Evolutionary conservation across 2,329 filamentous ascomycete genomes (phyloP).

Genomic region (Fusarium beomiforme): DNA sequence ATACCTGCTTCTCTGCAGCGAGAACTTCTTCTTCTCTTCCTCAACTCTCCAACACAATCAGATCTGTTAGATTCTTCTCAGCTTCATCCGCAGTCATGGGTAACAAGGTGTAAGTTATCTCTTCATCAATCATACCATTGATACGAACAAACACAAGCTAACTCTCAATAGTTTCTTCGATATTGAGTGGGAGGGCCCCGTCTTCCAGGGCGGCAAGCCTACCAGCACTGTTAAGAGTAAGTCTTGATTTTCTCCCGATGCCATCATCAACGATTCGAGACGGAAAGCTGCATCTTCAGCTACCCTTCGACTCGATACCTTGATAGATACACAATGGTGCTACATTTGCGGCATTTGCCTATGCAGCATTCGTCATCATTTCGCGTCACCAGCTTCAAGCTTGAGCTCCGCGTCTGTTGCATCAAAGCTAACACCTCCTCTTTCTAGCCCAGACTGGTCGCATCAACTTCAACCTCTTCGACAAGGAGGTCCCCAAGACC

Average conservation of each 20-base stretch:
- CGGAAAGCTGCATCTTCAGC: not conserved
- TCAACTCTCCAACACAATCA: constrained; percentile 55
- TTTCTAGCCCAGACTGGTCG: constrained; percentile 74
- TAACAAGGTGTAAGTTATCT: constrained; percentile 70
- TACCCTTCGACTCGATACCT: not conserved
- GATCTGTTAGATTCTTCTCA: constrained; percentile 58
- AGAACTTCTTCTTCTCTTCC: constrained; percentile 55
- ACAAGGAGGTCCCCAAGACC: constrained; percentile 89
- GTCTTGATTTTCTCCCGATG: constrained; percentile 40
- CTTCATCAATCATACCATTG: constrained; percentile 9
- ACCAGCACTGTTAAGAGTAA: constrained; percentile 69
- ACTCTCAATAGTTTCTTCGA: constrained; percentile 72
- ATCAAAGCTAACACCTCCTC: constrained; percentile 32
- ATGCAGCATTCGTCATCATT: constrained; percentile 12
- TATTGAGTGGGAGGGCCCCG: constrained; percentile 76
- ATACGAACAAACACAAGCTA: constrained; percentile 26
- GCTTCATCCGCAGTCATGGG: constrained; percentile 75
- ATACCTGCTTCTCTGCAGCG: constrained; percentile 52
- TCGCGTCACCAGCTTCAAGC: constrained; percentile 14
- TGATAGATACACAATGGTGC: not conserved
- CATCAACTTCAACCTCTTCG: constrained; percentile 90
- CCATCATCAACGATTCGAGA: constrained; percentile 10
- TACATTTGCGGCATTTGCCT: not conserved
- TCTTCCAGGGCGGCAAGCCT: constrained; percentile 68
- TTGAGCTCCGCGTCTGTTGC: not conserved